Percentiles rank a stretch among this genome's conserved stretches.
Evolutionary conservation across 2,329 filamentous ascomycete species (phyloP).

Genomic region (Penicillium brevicompactum): DNA sequence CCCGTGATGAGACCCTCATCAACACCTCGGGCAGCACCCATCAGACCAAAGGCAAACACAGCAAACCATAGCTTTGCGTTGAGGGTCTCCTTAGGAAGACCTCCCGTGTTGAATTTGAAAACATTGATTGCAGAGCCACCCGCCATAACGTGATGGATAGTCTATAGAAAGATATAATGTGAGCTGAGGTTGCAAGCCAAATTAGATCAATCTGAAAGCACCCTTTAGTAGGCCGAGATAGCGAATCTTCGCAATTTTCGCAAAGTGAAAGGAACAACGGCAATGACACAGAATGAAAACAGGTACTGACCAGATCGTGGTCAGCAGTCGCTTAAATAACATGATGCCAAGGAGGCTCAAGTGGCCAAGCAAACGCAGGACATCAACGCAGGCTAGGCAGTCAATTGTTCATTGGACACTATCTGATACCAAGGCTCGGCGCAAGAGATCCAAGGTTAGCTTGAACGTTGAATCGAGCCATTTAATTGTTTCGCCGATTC

Average conservation of each 20-base stretch:
- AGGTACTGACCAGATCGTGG: neutral
- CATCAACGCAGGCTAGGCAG: neutral
- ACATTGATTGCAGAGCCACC: slow-evolving; percentile 39
- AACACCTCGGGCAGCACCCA: slow-evolving; percentile 71
- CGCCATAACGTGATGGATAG: slow-evolving; percentile 10
- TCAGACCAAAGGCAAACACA: slow-evolving; percentile 68
- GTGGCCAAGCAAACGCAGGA: neutral
- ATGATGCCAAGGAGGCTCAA: neutral
- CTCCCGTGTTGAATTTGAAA: slow-evolving; percentile 57
- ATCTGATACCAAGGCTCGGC: neutral
- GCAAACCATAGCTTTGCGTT: slow-evolving; percentile 76
- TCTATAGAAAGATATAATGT: neutral
- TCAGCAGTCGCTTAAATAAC: neutral
- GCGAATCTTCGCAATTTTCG: too few species aligned
- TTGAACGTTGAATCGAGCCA: neutral
- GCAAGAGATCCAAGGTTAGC: neutral
- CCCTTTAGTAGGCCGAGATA: too few species aligned
- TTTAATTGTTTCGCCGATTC: slow-evolving; percentile 1
- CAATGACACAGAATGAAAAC: neutral
- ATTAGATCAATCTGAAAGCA: too few species aligned
- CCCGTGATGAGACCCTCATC: slow-evolving; percentile 74
- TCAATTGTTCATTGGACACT: neutral
- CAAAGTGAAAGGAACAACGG: too few species aligned
- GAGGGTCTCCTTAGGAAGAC: slow-evolving; percentile 67
- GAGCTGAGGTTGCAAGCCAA: slow-evolving; percentile 1